Base-by-base conservation (phyloP, 2,329 filamentous ascomycete species). In the Trichoderma sp. region DNA sequence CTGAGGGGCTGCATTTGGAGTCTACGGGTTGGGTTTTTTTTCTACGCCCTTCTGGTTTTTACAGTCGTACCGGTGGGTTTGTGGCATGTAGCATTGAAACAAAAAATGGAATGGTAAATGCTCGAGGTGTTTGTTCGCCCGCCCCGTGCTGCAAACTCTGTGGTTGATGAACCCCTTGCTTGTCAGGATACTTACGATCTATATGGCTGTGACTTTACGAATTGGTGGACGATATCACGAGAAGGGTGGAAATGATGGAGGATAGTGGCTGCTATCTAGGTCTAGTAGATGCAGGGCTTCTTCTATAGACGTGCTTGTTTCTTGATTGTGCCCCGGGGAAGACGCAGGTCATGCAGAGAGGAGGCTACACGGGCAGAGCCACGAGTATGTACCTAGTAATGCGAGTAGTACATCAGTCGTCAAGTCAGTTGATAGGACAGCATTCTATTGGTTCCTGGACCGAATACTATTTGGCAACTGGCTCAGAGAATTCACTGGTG, bases 81-180 rank as follows among this genome's bases (percentile, higher is more conserved):
- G 76, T 80, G 79, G 80, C 82, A 83, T 83, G 81, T 83, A 83
- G 81, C 82, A 83, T 83, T 81, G 78, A 83, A 81, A 80, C 81
- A 78, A 83, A 83, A 81, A 80, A 81, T 77, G 78, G 79, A 81
- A 82, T 82, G 78, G 78, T 82, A 79, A 79, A 81, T 77, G 75
- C 78, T 79, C 74, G 69, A 72, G 74, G 69, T 59, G 15, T 43
- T 48, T 12, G 59, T 59, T 59, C 62, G 43, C 50, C 28, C 26
- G 26, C 3, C 43, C 54, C 19, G 28, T 59, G 15, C 59, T 21
- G 54, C 41, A n/a, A 24, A 28, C 15, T 12, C 44, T 44, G 48
- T 56, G 51, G 28, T 19, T 30, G 47, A 63, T 21, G 47, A 56
- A 30, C 28, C 24, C 47, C 30, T 12, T 41, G 44, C 14, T 17